phyloP scores from a whole-genome alignment of 169 alveolate species.

The Cryptosporidium meleagridis region DNA sequence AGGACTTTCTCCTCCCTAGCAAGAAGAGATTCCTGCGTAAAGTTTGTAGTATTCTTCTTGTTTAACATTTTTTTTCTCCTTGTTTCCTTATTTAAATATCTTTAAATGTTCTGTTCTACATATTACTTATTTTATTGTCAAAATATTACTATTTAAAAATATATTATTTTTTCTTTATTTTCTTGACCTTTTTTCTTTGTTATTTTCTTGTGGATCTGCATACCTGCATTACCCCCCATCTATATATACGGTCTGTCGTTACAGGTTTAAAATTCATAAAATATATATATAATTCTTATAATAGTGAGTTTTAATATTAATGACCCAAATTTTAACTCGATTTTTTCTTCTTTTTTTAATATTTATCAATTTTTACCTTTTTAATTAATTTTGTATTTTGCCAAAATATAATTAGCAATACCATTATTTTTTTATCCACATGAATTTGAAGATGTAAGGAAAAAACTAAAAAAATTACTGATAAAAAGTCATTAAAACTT shows the following conservation, averaged over 20 bases:
- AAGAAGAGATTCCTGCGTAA: slow-evolving; percentile 69
- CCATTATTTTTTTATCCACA: not conserved
- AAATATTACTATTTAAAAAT: not conserved
- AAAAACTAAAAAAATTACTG: too few species aligned
- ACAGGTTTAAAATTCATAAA: not conserved
- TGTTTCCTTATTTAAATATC: not conserved
- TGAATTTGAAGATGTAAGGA: not conserved
- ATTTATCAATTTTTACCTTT: too few species aligned
- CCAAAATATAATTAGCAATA: too few species aligned
- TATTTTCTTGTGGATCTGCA: slow-evolving; percentile 70
- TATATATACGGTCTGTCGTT: slow-evolving; percentile 69
- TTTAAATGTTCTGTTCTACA: not conserved
- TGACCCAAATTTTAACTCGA: too few species aligned
- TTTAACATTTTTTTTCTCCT: slow-evolving; percentile 15
- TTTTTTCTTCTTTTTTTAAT: too few species aligned
- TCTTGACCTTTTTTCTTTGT: slow-evolving; percentile 28
- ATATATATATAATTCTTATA: not conserved
- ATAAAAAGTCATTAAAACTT: too few species aligned
- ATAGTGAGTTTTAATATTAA: too few species aligned
- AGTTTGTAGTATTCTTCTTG: slow-evolving; percentile 31
- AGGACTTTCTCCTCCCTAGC: slow-evolving; percentile 74
- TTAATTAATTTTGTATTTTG: not conserved
- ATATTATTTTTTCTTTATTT: not conserved
- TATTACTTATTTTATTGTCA: not conserved
- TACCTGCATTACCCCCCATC: slow-evolving; percentile 52